These are phyloP conservation scores for Peronospora belbahrii DNA, from an alignment of 352 stramenopile species.

Conservation along the genomic window DNA sequence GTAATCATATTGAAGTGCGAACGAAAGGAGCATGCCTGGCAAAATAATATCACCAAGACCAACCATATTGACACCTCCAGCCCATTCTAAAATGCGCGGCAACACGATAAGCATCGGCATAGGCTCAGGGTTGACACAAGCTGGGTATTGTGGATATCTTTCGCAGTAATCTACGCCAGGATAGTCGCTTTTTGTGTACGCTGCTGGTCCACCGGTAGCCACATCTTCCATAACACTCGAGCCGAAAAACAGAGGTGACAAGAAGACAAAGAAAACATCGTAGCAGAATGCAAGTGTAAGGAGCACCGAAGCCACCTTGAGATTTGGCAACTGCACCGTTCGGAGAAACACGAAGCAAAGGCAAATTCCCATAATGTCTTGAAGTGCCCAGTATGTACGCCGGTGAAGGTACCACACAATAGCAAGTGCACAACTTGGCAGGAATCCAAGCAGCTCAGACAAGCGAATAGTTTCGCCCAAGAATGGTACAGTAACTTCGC, in stretches of 20 bases:
- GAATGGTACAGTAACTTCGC: constrained; percentile 30
- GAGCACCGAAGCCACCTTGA: constrained; percentile 86
- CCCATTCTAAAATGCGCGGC: constrained; percentile 88
- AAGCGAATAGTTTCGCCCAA: constrained; percentile 34
- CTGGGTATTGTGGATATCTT: constrained; percentile 47
- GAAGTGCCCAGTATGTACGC: constrained; percentile 73
- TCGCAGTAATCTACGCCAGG: constrained; percentile 72
- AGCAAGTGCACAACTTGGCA: constrained; percentile 29
- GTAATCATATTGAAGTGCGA: constrained; percentile 89
- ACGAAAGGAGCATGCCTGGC: constrained; percentile 90
- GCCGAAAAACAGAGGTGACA: constrained; percentile 86
- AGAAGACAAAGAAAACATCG: constrained; percentile 95
- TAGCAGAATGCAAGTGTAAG: constrained; percentile 91
- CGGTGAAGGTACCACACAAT: constrained; percentile 59
- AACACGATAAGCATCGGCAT: constrained; percentile 94
- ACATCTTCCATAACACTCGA: constrained; percentile 92
- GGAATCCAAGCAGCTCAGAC: constrained; percentile 42
- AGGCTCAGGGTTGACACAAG: constrained; percentile 71
- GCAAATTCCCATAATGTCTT: constrained; percentile 89
- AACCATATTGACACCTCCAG: constrained; percentile 88
- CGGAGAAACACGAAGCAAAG: constrained; percentile 91
- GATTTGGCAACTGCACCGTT: constrained; percentile 86
- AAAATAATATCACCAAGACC: constrained; percentile 95
- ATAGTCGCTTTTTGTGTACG: constrained; percentile 58
- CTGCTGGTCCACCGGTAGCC: constrained; percentile 78